Conservation (phyloP, 129 eudicot genomes). For the Tagetes erecta region DNA sequence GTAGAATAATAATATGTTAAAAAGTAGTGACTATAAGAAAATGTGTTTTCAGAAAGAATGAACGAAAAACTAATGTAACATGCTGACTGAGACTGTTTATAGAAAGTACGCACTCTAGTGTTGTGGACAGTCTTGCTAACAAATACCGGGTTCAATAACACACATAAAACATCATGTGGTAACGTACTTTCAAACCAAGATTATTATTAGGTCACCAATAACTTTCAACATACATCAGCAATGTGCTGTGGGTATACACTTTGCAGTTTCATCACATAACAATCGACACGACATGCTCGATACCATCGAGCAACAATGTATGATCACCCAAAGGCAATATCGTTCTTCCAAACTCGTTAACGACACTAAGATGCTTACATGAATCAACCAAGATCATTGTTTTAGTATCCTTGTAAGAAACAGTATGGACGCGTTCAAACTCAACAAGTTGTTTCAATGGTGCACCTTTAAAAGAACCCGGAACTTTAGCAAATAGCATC, state of each 20-base stretch:
- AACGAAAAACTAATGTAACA: no score
- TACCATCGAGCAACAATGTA: conserved; percentile 43
- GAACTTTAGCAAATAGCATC: conserved; percentile 51
- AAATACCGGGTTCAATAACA: no score
- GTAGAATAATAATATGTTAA: no score
- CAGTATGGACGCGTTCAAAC: conserved; percentile 56
- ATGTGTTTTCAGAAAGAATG: no score
- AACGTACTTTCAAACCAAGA: not conserved
- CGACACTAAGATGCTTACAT: conserved; percentile 74
- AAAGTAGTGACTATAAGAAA: no score
- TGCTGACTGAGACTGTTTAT: no score
- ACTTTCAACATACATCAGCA: conserved; percentile 17
- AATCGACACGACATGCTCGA: conserved; percentile 58
- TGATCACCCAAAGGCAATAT: conserved; percentile 79
- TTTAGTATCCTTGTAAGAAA: conserved; percentile 33
- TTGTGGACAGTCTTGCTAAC: no score
- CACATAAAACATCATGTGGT: no score
- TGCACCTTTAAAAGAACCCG: conserved; percentile 43
- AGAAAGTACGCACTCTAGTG: no score
- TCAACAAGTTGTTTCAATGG: conserved; percentile 74
- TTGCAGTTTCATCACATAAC: conserved; percentile 31
- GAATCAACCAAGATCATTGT: conserved; percentile 53
- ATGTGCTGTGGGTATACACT: conserved; percentile 23
- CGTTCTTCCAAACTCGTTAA: conserved; percentile 53
- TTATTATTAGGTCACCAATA: conserved; percentile 1